Conservation (phyloP, 768 basidiomycete genomes). For the Punctularia strigosozonata region DNA sequence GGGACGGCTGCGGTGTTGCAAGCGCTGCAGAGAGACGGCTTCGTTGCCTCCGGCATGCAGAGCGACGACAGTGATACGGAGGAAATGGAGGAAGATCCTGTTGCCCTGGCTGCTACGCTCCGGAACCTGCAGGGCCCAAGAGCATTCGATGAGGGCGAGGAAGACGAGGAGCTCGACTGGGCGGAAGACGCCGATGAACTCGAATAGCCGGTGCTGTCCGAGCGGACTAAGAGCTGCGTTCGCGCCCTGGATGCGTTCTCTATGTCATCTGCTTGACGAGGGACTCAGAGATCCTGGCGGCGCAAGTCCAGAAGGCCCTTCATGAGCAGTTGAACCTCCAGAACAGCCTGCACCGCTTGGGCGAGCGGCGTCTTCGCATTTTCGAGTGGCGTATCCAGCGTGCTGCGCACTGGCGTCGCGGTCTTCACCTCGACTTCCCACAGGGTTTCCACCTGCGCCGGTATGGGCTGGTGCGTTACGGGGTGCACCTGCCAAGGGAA, state of each 20-base stretch:
- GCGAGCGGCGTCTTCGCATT: no score
- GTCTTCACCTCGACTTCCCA: constrained; percentile 90
- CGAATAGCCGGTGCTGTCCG: not conserved
- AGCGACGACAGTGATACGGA: constrained; percentile 22
- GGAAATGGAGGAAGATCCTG: constrained; percentile 20
- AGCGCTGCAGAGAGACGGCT: no score
- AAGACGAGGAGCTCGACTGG: constrained; percentile 39
- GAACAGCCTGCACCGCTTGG: constrained; percentile 57
- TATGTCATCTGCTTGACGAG: not conserved
- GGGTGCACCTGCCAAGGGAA: constrained; percentile 44
- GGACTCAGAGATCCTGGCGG: constrained; percentile 49
- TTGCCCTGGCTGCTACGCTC: constrained; percentile 29
- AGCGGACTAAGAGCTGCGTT: not conserved
- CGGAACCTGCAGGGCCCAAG: constrained; percentile 26
- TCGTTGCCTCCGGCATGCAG: no score
- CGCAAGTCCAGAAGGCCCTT: constrained; percentile 73
- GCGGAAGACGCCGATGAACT: constrained; percentile 16
- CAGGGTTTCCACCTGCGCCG: constrained; percentile 67
- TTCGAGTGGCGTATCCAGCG: constrained; percentile 62
- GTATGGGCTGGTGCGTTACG: constrained; percentile 63
- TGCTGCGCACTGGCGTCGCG: constrained; percentile 65
- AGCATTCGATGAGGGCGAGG: constrained; percentile 20
- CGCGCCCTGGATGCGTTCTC: not conserved
- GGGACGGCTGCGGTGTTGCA: no score
- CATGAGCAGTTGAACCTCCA: constrained; percentile 76